phyloP scores from a whole-genome alignment of 768 basidiomycete genomes.

The Tricholoma bakamatsutake region DNA sequence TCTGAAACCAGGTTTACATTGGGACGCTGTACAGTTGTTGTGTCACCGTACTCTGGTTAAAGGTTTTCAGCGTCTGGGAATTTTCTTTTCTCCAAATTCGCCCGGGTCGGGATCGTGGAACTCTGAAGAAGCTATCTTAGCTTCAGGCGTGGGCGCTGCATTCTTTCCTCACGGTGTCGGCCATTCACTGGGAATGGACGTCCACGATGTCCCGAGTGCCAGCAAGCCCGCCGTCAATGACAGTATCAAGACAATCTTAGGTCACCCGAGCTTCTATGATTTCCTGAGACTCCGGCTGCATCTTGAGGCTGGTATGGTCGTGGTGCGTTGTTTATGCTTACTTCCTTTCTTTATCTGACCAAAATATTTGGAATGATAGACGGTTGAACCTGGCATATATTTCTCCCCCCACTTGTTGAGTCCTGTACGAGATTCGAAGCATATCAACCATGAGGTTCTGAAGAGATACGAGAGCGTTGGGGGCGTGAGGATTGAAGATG shows the following conservation, averaged over 20 bases:
- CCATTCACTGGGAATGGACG: slow-evolving; percentile 89
- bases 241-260: slow-evolving; percentile 38
- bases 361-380: slow-evolving; percentile 36
- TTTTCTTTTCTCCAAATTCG: slow-evolving; percentile 62
- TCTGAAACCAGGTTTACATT: slow-evolving; percentile 75
- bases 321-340: slow-evolving; percentile 45
- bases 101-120: slow-evolving; percentile 50
- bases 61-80: slow-evolving; percentile 78
- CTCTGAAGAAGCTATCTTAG: slow-evolving; percentile 62
- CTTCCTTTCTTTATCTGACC: background rate
- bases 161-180: slow-evolving; percentile 96
- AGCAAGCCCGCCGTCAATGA: slow-evolving; percentile 61
- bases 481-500: slow-evolving; percentile 93
- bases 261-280: slow-evolving; percentile 64
- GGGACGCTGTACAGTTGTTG: slow-evolving; percentile 82
- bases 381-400: slow-evolving; percentile 88
- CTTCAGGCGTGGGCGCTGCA: slow-evolving; percentile 69
- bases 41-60: slow-evolving; percentile 80
- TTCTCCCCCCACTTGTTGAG: slow-evolving; percentile 78
- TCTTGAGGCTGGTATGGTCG: slow-evolving; percentile 76
- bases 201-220: slow-evolving; percentile 87
- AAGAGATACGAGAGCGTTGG: slow-evolving; percentile 76
- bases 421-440: slow-evolving; percentile 51
- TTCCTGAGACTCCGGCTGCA: slow-evolving; percentile 77
- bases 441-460: slow-evolving; percentile 67